phyloP scores from a whole-genome alignment of 139 green algal genomes.

The Chlamydomonas eustigma region DNA sequence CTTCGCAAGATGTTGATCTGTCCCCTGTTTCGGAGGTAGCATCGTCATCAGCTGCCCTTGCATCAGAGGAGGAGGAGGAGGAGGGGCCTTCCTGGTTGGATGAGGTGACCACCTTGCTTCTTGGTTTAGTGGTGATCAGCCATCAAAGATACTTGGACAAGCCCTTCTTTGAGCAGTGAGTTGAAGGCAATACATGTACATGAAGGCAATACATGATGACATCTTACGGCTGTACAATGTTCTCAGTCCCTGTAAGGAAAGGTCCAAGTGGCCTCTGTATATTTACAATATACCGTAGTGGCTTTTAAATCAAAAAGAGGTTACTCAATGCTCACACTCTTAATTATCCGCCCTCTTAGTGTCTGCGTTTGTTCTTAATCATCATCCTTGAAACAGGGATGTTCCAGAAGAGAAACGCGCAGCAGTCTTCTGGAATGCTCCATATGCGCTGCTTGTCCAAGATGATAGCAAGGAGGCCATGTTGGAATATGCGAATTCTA shows the following conservation, averaged over 20 bases:
- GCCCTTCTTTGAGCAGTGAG: slow-evolving; percentile 12
- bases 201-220: too few species aligned
- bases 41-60: too few species aligned
- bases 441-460: slow-evolving; percentile 40
- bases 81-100: slow-evolving; percentile 37
- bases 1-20: too few species aligned
- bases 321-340: too few species aligned
- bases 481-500: slow-evolving; percentile 46
- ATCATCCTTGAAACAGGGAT: not conserved
- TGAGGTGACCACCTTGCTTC: slow-evolving; percentile 44
- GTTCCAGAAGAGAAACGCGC: slow-evolving; percentile 38
- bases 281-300: too few species aligned
- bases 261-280: too few species aligned
- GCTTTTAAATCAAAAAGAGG: too few species aligned
- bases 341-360: too few species aligned
- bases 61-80: slow-evolving; percentile 9
- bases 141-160: slow-evolving; percentile 33
- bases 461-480: slow-evolving; percentile 32
- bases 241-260: too few species aligned
- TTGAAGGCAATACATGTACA: not conserved
- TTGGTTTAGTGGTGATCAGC: slow-evolving; percentile 40
- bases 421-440: slow-evolving; percentile 31
- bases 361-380: too few species aligned
- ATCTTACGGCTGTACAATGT: too few species aligned
- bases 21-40: too few species aligned